phyloP scores from a whole-genome alignment of 768 basidiomycete genomes.

The Leccinellum albellum region DNA sequence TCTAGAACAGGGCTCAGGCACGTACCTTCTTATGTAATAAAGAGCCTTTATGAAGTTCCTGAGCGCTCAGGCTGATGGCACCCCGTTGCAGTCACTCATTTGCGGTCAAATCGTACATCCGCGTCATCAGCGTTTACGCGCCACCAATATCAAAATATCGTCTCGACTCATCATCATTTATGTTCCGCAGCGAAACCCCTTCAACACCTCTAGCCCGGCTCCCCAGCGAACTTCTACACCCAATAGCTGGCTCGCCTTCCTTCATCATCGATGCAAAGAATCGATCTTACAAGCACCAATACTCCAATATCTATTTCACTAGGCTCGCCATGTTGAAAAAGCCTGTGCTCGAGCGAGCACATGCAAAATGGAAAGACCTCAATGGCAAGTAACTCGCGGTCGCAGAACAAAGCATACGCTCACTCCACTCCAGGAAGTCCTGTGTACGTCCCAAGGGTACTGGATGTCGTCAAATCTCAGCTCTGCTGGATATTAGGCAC shows the following conservation, averaged over 20 bases:
- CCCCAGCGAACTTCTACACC: conserved; percentile 29
- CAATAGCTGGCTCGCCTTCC: conserved; percentile 31
- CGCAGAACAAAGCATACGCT: conserved; percentile 2
- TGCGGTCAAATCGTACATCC: too few relatives aligned
- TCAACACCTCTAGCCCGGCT: conserved; percentile 17
- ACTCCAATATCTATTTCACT: conserved; percentile 70
- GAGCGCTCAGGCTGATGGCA: too few relatives aligned
- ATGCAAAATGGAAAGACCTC: conserved; percentile 46
- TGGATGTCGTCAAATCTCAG: conserved; percentile 81
- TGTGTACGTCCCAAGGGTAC: conserved; percentile 67
- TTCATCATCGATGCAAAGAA: conserved; percentile 43
- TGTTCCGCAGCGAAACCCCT: conserved; percentile 19
- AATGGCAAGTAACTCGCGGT: conserved; percentile 31
- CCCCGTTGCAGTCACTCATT: too few relatives aligned
- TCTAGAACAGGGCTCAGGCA: too few relatives aligned
- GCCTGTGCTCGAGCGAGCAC: conserved; percentile 48
- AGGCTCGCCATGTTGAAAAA: conserved; percentile 48
- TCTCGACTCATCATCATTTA: too few relatives aligned
- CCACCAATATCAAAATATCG: too few relatives aligned
- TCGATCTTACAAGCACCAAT: conserved; percentile 62
- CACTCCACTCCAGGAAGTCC: conserved; percentile 52
- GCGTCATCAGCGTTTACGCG: too few relatives aligned
- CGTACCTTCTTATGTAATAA: too few relatives aligned
- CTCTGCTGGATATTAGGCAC: conserved; percentile 93
- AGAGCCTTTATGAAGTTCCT: too few relatives aligned